Conservation (phyloP, 2,329 filamentous ascomycete genomes). For the Aspergillus sp. region DNA sequence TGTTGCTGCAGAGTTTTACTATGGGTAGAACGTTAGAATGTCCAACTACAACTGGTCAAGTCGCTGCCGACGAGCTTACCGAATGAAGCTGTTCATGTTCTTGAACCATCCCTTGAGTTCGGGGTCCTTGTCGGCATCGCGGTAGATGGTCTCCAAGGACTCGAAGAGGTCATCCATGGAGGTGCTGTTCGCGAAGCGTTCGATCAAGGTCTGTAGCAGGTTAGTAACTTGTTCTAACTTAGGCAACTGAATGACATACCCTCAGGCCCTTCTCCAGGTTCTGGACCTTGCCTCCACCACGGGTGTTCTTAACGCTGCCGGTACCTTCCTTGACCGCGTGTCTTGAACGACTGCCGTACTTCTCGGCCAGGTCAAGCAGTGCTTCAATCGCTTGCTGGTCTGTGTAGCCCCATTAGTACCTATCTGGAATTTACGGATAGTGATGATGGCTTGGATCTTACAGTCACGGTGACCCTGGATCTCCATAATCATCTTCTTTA, state of each 20-base stretch:
- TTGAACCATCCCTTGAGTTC: slow-evolving; percentile 91
- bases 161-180: slow-evolving; percentile 84
- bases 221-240: slow-evolving; percentile 29
- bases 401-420: slow-evolving; percentile 28
- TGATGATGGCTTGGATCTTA: slow-evolving; percentile 29
- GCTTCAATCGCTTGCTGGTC: slow-evolving; percentile 88
- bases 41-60: neutral
- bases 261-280: slow-evolving; percentile 77
- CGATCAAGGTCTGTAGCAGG: slow-evolving; percentile 70
- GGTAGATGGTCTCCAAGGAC: slow-evolving; percentile 81
- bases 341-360: slow-evolving; percentile 75
- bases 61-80: slow-evolving; percentile 22
- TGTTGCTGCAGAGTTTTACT: slow-evolving; percentile 80
- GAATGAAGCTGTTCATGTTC: slow-evolving; percentile 72
- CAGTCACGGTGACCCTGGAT: slow-evolving; percentile 93
- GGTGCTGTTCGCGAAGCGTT: slow-evolving; percentile 94
- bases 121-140: slow-evolving; percentile 79
- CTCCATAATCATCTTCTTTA: slow-evolving; percentile 98
- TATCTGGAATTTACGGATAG: neutral
- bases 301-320: slow-evolving; percentile 71
- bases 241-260: slow-evolving; percentile 44
- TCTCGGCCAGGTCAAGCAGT: slow-evolving; percentile 77
- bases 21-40: slow-evolving; percentile 9
- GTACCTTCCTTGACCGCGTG: slow-evolving; percentile 63
- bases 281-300: slow-evolving; percentile 62